phyloP scores from a whole-genome alignment of 176 grass and related monocot species.

The Ampelocalamus luodianensis region DNA sequence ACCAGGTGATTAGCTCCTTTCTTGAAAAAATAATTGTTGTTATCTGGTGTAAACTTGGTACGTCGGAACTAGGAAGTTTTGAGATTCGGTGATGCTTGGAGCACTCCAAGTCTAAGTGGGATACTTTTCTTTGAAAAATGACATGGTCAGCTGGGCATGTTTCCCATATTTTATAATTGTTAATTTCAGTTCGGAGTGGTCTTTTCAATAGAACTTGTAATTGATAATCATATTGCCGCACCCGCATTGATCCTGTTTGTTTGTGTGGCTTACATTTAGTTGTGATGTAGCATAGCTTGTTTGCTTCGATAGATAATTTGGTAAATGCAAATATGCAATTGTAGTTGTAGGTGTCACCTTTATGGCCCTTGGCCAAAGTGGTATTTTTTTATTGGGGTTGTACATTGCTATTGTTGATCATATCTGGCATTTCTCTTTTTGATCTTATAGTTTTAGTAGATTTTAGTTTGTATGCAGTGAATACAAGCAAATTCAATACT shows the following conservation, averaged over 20 bases:
- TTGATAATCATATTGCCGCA: not conserved
- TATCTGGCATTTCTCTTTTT: not conserved
- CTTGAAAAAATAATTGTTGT: not conserved
- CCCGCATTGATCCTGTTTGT: not conserved
- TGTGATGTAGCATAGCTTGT: not conserved
- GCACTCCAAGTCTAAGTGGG: not conserved
- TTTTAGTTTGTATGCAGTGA: not conserved
- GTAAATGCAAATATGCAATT: not conserved
- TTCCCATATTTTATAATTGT: not conserved
- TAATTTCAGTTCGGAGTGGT: not conserved
- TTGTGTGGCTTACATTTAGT: not conserved
- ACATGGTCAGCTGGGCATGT: not conserved
- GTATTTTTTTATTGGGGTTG: not conserved
- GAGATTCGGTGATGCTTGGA: not conserved
- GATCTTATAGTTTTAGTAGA: not conserved
- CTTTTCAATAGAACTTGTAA: not conserved
- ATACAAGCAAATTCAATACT: not conserved
- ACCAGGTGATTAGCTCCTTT: not conserved
- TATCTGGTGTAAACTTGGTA: not conserved
- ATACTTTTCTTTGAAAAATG: not conserved
- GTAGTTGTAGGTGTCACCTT: not conserved
- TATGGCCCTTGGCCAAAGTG: not conserved
- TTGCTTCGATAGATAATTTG: not conserved
- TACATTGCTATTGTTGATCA: not conserved
- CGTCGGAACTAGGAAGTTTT: not conserved